These are phyloP conservation scores for Pseudoturritis turrita DNA, from an alignment of 345 rosid genomes.

Conservation along the genomic window DNA sequence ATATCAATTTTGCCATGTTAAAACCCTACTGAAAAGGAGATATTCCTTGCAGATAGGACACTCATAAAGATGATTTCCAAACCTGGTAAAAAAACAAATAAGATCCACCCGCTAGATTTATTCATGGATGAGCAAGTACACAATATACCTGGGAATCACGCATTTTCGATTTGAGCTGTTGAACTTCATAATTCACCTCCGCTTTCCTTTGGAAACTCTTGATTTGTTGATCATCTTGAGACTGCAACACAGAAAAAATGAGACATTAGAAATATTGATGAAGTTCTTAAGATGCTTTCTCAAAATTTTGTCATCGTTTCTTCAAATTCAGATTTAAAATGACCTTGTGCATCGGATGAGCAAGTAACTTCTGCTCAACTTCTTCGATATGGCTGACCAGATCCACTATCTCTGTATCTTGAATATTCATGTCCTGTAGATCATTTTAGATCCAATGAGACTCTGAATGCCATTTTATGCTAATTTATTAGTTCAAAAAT, in stretches of 20 bases:
- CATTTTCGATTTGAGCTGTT: conserved; percentile 90
- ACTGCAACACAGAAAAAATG: conserved; percentile 39
- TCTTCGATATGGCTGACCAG: conserved; percentile 80
- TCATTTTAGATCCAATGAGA: conserved; percentile 10
- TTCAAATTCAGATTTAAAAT: not conserved
- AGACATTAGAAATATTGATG: not conserved
- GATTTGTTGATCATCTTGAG: conserved; percentile 78
- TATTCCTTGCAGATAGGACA: conserved; percentile 1
- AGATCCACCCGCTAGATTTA: not conserved
- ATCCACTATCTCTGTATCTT: conserved; percentile 83
- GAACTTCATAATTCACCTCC: conserved; percentile 92
- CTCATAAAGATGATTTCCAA: not conserved
- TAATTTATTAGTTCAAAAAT: not conserved
- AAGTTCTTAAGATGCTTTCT: not conserved
- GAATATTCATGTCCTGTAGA: conserved; percentile 92
- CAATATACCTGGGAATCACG: conserved; percentile 90
- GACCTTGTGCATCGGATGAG: conserved; percentile 93
- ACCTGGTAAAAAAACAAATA: not conserved
- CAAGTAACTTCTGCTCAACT: conserved; percentile 67
- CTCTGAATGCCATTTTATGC: not conserved
- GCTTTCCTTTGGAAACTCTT: conserved; percentile 82
- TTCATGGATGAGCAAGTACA: not conserved
- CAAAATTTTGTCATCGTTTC: not conserved
- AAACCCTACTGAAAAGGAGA: not conserved
- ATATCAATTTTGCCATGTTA: not conserved